Percentiles rank a stretch among this genome's conserved stretches.
phyloP scores from a whole-genome alignment of 805 yeast species.

The Starmera caribaea region DNA sequence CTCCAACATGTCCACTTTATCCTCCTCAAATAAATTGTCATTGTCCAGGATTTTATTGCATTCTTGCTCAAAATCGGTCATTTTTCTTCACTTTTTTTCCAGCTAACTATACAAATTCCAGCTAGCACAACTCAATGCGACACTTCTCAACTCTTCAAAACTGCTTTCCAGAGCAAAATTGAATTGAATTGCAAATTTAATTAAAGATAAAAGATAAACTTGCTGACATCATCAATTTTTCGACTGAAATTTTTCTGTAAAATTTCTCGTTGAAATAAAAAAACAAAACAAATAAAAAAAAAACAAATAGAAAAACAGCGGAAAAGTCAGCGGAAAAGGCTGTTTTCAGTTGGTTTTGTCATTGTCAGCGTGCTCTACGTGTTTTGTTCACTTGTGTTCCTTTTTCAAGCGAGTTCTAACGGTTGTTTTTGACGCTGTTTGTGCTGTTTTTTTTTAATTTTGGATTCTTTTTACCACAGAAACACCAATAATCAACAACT shows the following conservation, averaged over 20 bases:
- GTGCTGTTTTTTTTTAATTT: no score
- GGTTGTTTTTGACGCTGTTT: not conserved
- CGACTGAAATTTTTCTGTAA: no score
- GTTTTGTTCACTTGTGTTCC: not conserved
- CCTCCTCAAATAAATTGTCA: conserved; percentile 24
- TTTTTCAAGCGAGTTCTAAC: not conserved
- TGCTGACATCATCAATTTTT: no score
- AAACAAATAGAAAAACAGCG: not conserved
- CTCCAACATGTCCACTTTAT: conserved; percentile 28
- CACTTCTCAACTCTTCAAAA: no score
- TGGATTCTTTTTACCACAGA: no score
- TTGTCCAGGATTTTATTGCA: conserved; percentile 25
- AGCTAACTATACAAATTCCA: no score
- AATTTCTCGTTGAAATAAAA: no score
- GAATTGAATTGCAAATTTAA: no score
- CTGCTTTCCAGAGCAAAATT: no score
- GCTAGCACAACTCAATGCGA: no score
- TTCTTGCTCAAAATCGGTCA: conserved; percentile 11
- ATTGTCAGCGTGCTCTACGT: not conserved
- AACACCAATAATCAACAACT: conserved; percentile 25
- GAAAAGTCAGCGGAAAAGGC: not conserved
- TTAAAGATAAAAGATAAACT: not conserved
- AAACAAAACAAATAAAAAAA: no score
- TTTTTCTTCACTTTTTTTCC: not conserved
- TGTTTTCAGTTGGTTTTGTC: not conserved